Conservation (phyloP, 1,284 basidiomycete species). For the Apiotrichum veenhuisii region DNA sequence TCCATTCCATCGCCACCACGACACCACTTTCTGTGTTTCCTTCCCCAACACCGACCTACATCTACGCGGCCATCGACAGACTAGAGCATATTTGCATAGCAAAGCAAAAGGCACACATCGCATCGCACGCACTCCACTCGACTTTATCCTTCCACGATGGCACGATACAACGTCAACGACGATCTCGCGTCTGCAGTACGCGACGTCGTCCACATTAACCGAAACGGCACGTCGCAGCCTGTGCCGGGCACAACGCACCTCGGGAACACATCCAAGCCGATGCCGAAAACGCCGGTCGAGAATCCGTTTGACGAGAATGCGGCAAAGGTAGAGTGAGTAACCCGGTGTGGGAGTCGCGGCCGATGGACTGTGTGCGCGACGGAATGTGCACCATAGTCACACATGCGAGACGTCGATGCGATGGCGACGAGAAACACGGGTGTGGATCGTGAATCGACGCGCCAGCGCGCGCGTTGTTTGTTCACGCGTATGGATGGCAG, state of each 20-base stretch:
- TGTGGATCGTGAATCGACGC: too few species aligned
- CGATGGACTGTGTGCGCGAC: too few species aligned
- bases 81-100: too few species aligned
- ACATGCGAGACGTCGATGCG: too few species aligned
- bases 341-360: too few species aligned
- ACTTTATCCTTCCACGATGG: background rate
- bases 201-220: constrained; percentile 41
- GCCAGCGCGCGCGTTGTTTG: too few species aligned
- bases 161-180: constrained; percentile 9
- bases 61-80: too few species aligned
- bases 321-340: constrained; percentile 13
- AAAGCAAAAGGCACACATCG: too few species aligned
- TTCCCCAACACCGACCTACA: too few species aligned
- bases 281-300: constrained; percentile 1
- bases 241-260: constrained; percentile 11
- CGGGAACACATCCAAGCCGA: background rate
- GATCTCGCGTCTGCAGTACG: constrained; percentile 40
- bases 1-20: background rate
- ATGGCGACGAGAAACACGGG: background rate
- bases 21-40: background rate
- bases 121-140: background rate
- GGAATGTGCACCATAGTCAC: background rate
- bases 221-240: constrained; percentile 21
- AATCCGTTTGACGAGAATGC: constrained; percentile 15
- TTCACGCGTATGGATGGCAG: too few species aligned